phyloP scores from a whole-genome alignment of 345 rosid species.

The Alliaria petiolata region DNA sequence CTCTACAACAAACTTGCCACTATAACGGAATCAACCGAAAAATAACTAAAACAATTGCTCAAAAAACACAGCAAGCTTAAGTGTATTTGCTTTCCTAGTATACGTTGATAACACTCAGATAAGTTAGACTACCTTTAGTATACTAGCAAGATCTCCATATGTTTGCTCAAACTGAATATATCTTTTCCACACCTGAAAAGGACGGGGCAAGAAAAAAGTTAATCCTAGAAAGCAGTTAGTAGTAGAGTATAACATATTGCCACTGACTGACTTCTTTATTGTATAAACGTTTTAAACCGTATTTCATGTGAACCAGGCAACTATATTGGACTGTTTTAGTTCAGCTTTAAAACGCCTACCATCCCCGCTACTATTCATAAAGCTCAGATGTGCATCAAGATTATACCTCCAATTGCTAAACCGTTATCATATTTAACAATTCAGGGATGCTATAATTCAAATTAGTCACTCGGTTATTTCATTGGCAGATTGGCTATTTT shows the following conservation, averaged over 20 bases:
- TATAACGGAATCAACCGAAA: neutral
- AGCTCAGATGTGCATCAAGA: neutral
- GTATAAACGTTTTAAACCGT: neutral
- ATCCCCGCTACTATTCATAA: neutral
- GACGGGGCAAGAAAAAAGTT: neutral
- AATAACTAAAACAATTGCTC: neutral
- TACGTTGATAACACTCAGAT: no score
- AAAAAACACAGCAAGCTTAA: neutral
- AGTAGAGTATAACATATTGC: neutral
- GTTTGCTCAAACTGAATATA: conserved; percentile 83
- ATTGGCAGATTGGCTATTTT: neutral
- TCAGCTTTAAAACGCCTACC: neutral
- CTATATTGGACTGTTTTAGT: neutral
- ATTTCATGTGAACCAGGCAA: conserved; percentile 1
- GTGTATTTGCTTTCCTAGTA: neutral
- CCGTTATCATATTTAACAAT: no score
- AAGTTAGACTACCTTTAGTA: conserved; percentile 87
- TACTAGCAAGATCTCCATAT: conserved; percentile 91
- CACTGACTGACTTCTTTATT: neutral
- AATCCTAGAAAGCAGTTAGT: conserved; percentile 5
- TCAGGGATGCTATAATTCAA: no score
- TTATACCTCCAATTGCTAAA: neutral
- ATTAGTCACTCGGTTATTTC: neutral
- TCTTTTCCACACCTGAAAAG: conserved; percentile 81
- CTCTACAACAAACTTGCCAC: neutral